A percentile compares a stretch with the other conserved stretches of the same genome.
Conservation (phyloP, 495 filamentous ascomycete genomes). For the Eremomyces bilateralis region DNA sequence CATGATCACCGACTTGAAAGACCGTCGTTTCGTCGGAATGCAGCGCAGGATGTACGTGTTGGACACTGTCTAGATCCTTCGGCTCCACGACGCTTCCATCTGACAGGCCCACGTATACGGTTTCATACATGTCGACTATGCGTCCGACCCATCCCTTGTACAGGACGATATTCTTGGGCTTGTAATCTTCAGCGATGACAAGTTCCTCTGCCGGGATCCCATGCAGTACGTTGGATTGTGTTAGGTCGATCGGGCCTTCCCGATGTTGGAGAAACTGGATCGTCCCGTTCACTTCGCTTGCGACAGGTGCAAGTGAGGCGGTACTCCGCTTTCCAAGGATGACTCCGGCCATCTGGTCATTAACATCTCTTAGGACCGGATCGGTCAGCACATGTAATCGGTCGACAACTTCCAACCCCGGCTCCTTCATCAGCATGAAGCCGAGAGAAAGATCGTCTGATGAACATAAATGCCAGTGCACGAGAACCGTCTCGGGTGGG, state of each 20-base stretch:
- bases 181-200: slow-evolving; percentile 10
- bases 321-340: background rate
- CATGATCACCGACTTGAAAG: slow-evolving; percentile 24
- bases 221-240: slow-evolving; percentile 3
- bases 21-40: slow-evolving; percentile 12
- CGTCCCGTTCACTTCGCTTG: slow-evolving; percentile 1
- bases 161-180: slow-evolving; percentile 15
- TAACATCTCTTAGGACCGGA: slow-evolving; percentile 20
- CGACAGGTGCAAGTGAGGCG: slow-evolving; percentile 1
- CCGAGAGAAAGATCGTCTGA: slow-evolving; percentile 13
- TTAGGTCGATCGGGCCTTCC: too few species aligned
- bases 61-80: too few species aligned
- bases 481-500: slow-evolving; percentile 16
- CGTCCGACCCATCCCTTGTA: slow-evolving; percentile 21
- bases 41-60: too few species aligned
- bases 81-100: slow-evolving; percentile 19
- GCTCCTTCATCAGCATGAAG: slow-evolving; percentile 10
- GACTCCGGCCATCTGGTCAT: slow-evolving; percentile 11
- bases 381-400: slow-evolving; percentile 20
- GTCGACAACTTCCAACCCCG: too few species aligned
- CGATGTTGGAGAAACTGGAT: slow-evolving; percentile 1
- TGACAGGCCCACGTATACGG: slow-evolving; percentile 14
- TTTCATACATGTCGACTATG: slow-evolving; percentile 11
- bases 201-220: slow-evolving; percentile 15
- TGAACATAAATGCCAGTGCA: slow-evolving; percentile 12